Percentiles rank a stretch among this genome's conserved stretches.
Evolutionary conservation across 495 filamentous ascomycete species (phyloP).

Genomic region (Hyaloscypha hepaticicola): DNA sequence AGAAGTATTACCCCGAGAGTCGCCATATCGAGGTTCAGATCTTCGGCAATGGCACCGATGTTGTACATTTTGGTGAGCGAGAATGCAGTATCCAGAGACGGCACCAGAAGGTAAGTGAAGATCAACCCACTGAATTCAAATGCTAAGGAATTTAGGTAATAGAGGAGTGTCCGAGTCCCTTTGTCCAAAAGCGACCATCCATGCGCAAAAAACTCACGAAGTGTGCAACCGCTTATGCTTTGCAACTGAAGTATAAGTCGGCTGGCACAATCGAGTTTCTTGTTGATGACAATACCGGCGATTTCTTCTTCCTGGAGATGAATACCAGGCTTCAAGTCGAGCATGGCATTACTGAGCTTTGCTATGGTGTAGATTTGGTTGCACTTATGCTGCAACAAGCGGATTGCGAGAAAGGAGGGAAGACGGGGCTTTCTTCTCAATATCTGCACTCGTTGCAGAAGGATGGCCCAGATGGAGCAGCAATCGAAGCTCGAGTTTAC

Average conservation of each 20-base stretch:
- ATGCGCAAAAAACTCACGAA: slow-evolving; percentile 48
- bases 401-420: slow-evolving; percentile 20
- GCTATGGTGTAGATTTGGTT: slow-evolving; percentile 60
- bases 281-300: slow-evolving; percentile 55
- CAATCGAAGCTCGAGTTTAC: slow-evolving; percentile 62
- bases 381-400: slow-evolving; percentile 41
- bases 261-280: slow-evolving; percentile 66
- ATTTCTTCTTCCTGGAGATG: slow-evolving; percentile 69
- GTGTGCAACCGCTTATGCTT: slow-evolving; percentile 51
- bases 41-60: slow-evolving; percentile 62
- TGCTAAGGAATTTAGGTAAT: slow-evolving; percentile 22
- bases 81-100: slow-evolving; percentile 64
- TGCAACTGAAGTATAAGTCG: slow-evolving; percentile 54
- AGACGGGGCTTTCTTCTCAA: slow-evolving; percentile 19
- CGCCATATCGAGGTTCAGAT: slow-evolving; percentile 74
- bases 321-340: slow-evolving; percentile 68
- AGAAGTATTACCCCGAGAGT: slow-evolving; percentile 19
- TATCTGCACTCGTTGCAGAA: slow-evolving; percentile 11
- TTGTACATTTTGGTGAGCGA: slow-evolving; percentile 54
- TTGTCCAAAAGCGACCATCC: slow-evolving; percentile 42
- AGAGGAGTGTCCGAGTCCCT: slow-evolving; percentile 42
- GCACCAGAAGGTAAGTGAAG: slow-evolving; percentile 62
- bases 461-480: slow-evolving; percentile 30
- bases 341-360: slow-evolving; percentile 63
- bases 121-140: neutral